Conservation (phyloP, 2,329 filamentous ascomycete genomes). For the Ophiostoma montium region DNA sequence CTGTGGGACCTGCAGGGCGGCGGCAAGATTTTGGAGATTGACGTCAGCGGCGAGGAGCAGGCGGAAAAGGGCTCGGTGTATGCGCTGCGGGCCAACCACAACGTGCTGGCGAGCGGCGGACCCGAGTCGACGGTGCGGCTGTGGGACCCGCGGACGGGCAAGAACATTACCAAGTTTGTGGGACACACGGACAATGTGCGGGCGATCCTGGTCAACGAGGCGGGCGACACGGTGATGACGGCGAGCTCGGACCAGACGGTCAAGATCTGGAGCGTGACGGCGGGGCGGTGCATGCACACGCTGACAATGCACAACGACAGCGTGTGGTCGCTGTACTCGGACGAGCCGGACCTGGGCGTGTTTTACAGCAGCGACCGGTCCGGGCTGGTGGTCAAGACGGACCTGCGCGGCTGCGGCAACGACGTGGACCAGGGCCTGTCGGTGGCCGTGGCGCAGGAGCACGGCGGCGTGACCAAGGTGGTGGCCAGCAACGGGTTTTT, state of each 20-base stretch:
- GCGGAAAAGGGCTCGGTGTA: constrained; percentile 91
- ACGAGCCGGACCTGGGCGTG: constrained; percentile 68
- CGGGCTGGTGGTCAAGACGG: constrained; percentile 90
- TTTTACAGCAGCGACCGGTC: constrained; percentile 94
- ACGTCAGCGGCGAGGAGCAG: constrained; percentile 69
- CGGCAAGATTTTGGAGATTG: constrained; percentile 76
- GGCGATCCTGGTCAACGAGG: constrained; percentile 76
- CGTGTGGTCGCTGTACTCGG: constrained; percentile 89
- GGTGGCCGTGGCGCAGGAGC: constrained; percentile 82
- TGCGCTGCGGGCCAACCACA: constrained; percentile 66
- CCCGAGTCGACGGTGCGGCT: constrained; percentile 86
- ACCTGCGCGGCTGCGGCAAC: constrained; percentile 57
- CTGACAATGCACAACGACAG: constrained; percentile 98
- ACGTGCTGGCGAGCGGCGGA: constrained; percentile 78
- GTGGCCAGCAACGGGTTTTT: constrained; percentile 60
- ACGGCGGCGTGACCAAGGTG: constrained; percentile 61
- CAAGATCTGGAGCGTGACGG: constrained; percentile 94
- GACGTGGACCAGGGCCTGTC: constrained; percentile 71
- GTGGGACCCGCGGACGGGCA: constrained; percentile 70
- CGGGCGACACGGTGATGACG: constrained; percentile 82
- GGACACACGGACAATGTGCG: constrained; percentile 92
- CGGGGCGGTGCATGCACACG: constrained; percentile 92
- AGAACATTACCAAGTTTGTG: constrained; percentile 88
- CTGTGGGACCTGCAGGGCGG: constrained; percentile 86
- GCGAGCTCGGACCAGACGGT: constrained; percentile 93